Base-by-base conservation (phyloP, 768 basidiomycete species). In the Macrocybe gigantea region DNA sequence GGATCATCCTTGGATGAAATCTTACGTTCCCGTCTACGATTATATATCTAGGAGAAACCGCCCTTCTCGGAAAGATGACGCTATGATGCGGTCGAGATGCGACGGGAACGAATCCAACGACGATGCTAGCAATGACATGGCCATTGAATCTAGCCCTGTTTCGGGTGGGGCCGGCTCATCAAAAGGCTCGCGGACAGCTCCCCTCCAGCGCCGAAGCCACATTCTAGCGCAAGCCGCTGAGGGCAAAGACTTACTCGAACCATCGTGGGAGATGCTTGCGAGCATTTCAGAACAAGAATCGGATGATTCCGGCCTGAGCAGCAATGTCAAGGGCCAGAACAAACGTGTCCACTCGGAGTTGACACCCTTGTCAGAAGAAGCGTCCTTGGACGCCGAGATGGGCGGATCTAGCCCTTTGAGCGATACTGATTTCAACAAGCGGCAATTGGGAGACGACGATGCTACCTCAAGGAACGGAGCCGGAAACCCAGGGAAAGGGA, bases 1-100 rank as follows among this genome's bases (percentile, higher is more conserved):
- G 7, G 29, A 64, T 0, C 93, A 97, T 56, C 79, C 80, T 1
- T 98, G 95, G 95, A 73, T 97, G 2, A 34, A 51, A 36, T 57
- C 62, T 0, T 66, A 71, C 46, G 49, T 56, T 14, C 68, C 67
- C 1, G 55, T 64, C 32, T 63, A 68, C 42, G 22, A 22, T 4
- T 22, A 22, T 22, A 22, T 22, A 22, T 22, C 22, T 22, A 22
- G 22, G 22, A 22, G 22, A 22, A 22, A 22, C 22, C 22, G 22
- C 22, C 22, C 22, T 22, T 22, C 22, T 22, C 22, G 22, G 22
- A 4, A 22, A 4, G 22, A 22, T 4, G 22, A 22, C 4, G 22
- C 22, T 22, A 22, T 22, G 22, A 22, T 22, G 22, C 22, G 22
- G 22, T 22, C 22, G 4, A 22, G 22, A 22, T 22, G 4, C 4